Evolutionary conservation across 1,284 basidiomycete genomes (phyloP), one percentile per base, ranked within the genome.

Genomic region (Apiotrichum siamense): DNA sequence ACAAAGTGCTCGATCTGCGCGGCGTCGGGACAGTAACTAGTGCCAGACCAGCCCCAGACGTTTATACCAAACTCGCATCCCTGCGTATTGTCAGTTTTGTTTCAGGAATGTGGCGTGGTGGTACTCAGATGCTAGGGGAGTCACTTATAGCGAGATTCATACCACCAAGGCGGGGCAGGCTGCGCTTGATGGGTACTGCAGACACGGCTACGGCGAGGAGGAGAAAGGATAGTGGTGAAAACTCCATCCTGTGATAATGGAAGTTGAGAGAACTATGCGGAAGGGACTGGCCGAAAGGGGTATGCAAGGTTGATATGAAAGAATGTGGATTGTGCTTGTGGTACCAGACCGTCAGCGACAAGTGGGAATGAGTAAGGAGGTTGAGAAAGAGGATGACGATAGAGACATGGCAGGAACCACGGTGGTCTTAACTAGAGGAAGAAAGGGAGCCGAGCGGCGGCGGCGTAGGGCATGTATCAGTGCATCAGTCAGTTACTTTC

Each of bases 1-100:
- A 63, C 77, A 55, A 83, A 83, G 61, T 83, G 81, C 33, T 70
- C 58, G 78, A 83, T 81, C 64, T 83, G 81, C 10, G 78, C 77
- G 12, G 69, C 69, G 44, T 78, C 77, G 45, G 69, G 55, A 69
- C 79, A 79, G 47, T 62, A 59, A 44, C 46, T 38, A 3, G 50
- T 51, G 50, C 60, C 59, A 13, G 59, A 47, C 21, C 36, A 42
- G 24, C 66, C 66, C 39, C 61, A 54, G 48, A 59, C 60, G 42
- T 48, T 52, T 48, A 63, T 62, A 33, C 65, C 66, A 49, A 65
- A 68, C 40, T 68, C 66, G 53, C 62, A 66, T 37, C 66, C 66
- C 65, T 67, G 48, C 7, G 17, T 31, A 15, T 31, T 9, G 15
- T 9, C 29, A 31, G 15, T 9, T 15, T 31, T 38, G 48, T 44